Evolutionary conservation across 2,329 filamentous ascomycete genomes (phyloP), one percentile per base, ranked within the genome.

Genomic region (Aspergillus melleus): DNA sequence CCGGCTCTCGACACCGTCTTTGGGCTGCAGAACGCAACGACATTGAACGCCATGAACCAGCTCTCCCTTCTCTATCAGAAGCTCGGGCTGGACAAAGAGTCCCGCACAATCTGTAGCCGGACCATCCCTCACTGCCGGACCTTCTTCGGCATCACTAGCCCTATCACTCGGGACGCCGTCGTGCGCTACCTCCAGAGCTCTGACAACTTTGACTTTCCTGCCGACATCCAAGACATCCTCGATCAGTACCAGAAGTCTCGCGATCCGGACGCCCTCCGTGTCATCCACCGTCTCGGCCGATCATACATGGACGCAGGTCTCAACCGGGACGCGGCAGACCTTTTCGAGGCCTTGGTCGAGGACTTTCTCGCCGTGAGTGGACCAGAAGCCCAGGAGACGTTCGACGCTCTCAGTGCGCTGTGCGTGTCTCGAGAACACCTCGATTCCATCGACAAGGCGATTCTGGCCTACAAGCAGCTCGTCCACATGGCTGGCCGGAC

Each of bases 251-350:
- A 64, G 24, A 64, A 55, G 10, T 69, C 68, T 16, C 63, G 61
- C 24, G 61, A 66, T 14, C 49, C 65, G 1, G 67, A 71, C 19
- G 63, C 66, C 19, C 67, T 72, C 14, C 63, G 66, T 6, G 70
- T 73, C 14, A 62, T 72, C 39, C 68, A 72, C 52, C 65, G 64
- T 1, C 39, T 73, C 6, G 70, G 70, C 10, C 49, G 68, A 4
- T 65, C 66, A 16, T 73, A 72, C 52, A 70, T 72, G 69, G 64
- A 70, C 26, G 66, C 65, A 2, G 70, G 70, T 9, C 64, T 73
- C 1, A 69, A 70, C 49, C 67, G 67, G 29, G 70, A 73, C 51
- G 70, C 70, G 0, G 65, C 65, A 19, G 60, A 66, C 9, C 52
- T 73, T 3, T 72, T 72, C 36, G 63, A 72, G 47, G 56, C 55